Conservation (phyloP, 2,329 filamentous ascomycete species). For the Raffaelea albimanens region DNA sequence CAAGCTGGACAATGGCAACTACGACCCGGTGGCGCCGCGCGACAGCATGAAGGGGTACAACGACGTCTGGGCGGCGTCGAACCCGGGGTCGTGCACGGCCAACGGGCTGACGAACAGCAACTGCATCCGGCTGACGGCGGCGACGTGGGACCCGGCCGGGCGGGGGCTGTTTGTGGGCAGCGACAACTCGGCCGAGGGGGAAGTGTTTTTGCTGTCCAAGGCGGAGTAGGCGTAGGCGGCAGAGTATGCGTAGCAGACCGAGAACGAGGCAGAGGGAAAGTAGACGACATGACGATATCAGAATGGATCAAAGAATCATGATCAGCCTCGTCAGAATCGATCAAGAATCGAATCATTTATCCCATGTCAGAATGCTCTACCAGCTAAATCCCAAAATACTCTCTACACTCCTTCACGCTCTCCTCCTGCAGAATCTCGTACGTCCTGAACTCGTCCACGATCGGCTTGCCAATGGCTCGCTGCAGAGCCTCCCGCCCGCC, state of each 20-base stretch:
- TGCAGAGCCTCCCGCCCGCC: neutral
- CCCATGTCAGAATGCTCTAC: too few species aligned
- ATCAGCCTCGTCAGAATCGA: too few species aligned
- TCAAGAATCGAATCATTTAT: too few species aligned
- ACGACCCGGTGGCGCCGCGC: slow-evolving; percentile 20
- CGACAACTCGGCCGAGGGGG: slow-evolving; percentile 25
- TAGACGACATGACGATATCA: too few species aligned
- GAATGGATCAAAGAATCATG: too few species aligned
- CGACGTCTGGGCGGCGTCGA: slow-evolving; percentile 18
- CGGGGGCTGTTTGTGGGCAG: slow-evolving; percentile 25
- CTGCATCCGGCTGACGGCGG: slow-evolving; percentile 24
- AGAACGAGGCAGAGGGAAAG: too few species aligned
- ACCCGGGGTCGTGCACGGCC: slow-evolving; percentile 19
- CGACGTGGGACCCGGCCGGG: slow-evolving; percentile 24
- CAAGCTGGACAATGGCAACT: slow-evolving; percentile 16
- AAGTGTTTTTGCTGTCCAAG: slow-evolving; percentile 20
- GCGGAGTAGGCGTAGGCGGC: too few species aligned
- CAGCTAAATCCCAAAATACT: too few species aligned
- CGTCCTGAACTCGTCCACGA: neutral
- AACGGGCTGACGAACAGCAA: slow-evolving; percentile 25
- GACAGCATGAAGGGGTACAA: slow-evolving; percentile 21
- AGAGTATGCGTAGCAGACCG: too few species aligned
- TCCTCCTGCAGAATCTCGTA: neutral
- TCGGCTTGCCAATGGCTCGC: neutral
- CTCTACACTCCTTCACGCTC: neutral